phyloP scores from a whole-genome alignment of 768 basidiomycete genomes.

The Kwoniella bestiolae region DNA sequence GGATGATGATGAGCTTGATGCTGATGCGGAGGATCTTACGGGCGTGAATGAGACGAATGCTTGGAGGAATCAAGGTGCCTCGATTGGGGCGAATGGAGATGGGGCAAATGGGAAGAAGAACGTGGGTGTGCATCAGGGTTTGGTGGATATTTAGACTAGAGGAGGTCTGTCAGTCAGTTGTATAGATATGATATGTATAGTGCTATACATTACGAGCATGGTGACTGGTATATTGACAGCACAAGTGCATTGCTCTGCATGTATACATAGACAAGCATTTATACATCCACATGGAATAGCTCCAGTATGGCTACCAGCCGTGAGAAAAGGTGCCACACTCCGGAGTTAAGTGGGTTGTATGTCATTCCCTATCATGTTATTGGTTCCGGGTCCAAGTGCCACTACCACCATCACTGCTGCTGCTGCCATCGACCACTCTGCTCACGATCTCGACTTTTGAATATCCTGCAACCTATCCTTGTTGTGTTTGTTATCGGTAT shows the following conservation, averaged over 20 bases:
- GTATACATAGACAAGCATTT: too few relatives aligned
- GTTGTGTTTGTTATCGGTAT: neutral
- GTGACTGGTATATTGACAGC: too few relatives aligned
- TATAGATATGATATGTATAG: neutral
- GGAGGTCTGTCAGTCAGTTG: neutral
- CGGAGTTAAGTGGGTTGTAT: neutral
- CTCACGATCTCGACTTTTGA: neutral
- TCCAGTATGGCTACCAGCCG: too few relatives aligned
- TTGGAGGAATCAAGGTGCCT: slow-evolving; percentile 39
- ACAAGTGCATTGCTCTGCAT: too few relatives aligned
- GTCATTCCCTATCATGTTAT: neutral
- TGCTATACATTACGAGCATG: too few relatives aligned
- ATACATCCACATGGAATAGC: too few relatives aligned
- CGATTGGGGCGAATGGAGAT: slow-evolving; percentile 5
- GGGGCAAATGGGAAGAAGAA: slow-evolving; percentile 17
- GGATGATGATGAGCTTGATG: slow-evolving; percentile 49
- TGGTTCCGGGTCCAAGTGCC: neutral
- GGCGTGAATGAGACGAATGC: slow-evolving; percentile 49
- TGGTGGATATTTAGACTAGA: slow-evolving; percentile 37
- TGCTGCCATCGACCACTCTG: neutral
- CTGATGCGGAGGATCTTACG: slow-evolving; percentile 39
- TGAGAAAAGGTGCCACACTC: neutral
- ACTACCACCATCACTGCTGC: neutral
- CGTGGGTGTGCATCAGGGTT: slow-evolving; percentile 39
- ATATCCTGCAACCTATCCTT: too few relatives aligned